These are phyloP conservation scores for Nothophoma quercina DNA, from an alignment of 2,329 filamentous ascomycete species.

Conservation along the genomic window DNA sequence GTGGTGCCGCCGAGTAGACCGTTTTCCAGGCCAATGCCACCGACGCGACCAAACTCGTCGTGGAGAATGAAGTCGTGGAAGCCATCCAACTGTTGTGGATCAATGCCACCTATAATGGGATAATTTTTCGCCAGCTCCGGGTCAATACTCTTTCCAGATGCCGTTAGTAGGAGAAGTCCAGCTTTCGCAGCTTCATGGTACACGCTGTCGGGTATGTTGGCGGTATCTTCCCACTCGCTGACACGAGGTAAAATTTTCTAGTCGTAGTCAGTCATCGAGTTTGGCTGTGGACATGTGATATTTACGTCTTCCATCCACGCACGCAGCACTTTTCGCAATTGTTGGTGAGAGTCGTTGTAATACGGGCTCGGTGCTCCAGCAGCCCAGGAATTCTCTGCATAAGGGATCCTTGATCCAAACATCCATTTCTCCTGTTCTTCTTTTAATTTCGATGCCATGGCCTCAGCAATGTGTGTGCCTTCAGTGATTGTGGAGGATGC, in stretches of 20 bases:
- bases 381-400: conserved; percentile 7
- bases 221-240: not conserved
- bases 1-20: not conserved
- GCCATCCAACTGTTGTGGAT: conserved; percentile 6
- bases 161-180: conserved; percentile 1
- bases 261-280: too few species aligned
- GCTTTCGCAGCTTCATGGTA: conserved; percentile 2
- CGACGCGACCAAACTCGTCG: conserved; percentile 1
- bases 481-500: too few species aligned
- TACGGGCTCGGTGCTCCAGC: conserved; percentile 2
- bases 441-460: too few species aligned
- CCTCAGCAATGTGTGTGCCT: too few species aligned
- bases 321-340: not conserved
- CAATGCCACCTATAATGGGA: not conserved
- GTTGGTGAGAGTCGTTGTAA: not conserved
- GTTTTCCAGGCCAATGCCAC: conserved; percentile 9
- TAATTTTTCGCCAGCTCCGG: not conserved
- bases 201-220: not conserved
- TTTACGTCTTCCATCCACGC: conserved; percentile 1
- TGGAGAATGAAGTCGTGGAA: conserved; percentile 13
- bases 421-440: not conserved
- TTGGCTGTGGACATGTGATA: too few species aligned
- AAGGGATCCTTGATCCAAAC: conserved; percentile 1
- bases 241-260: conserved; percentile 7
- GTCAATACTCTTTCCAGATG: not conserved